Evolutionary conservation across 257 asterid genomes (phyloP).

Genomic region (Solanum clarkiae): DNA sequence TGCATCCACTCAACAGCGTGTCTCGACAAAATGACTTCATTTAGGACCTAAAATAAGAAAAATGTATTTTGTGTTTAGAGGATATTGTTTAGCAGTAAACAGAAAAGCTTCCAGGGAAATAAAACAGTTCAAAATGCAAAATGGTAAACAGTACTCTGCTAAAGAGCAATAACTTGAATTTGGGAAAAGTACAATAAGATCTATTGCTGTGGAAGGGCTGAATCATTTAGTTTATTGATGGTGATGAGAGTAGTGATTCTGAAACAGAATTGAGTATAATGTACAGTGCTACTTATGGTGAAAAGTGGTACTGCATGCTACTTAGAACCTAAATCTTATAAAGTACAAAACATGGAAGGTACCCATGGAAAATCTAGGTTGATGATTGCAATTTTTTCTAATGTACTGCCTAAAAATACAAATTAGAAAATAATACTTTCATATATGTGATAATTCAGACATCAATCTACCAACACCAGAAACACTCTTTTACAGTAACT

Average conservation of each 20-base stretch:
- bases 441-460: background rate
- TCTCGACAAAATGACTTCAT: slow-evolving; percentile 35
- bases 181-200: background rate
- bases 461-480: background rate
- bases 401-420: background rate
- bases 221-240: background rate
- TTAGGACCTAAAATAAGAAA: slow-evolving; percentile 37
- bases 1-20: slow-evolving; percentile 63
- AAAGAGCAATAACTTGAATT: background rate
- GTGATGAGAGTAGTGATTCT: background rate
- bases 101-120: background rate
- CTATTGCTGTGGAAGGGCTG: background rate
- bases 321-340: background rate
- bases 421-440: background rate
- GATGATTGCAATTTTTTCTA: background rate
- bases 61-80: background rate
- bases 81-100: background rate
- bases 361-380: background rate
- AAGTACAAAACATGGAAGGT: background rate
- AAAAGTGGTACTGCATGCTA: background rate
- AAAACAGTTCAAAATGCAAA: background rate
- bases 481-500: background rate
- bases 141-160: background rate
- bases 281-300: background rate
- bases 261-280: background rate